Evolutionary conservation across 1,284 basidiomycete species (phyloP), one percentile per base, ranked within the genome.

Genomic region (Gomphus bonarii): DNA sequence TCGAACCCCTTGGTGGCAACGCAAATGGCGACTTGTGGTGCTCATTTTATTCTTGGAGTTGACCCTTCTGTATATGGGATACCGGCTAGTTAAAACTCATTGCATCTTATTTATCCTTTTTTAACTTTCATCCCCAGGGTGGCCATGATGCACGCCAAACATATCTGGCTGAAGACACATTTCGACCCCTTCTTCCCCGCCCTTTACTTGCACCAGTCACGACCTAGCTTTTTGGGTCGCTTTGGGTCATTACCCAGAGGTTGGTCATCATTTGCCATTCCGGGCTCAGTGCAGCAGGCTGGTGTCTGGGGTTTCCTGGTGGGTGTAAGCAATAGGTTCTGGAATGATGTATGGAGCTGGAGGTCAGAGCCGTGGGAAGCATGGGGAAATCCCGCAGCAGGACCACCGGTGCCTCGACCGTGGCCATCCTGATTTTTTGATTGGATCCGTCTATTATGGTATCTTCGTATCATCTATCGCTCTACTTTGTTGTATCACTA

Each of bases 171-270:
- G 7, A 47, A 35, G 30, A 58, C 57, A 11, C 43, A 58, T 33
- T 58, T 53, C 22, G 57, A 58, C 42, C 57, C 57, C 3, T 58
- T 58, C 30, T 58, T 52, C 30, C 57, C 57, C 48, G 57, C 57
- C 28, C 44, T 58, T 22, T 58, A 58, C 42, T 28, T 58, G 18
- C 50, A 58, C 40, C 38, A 52, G 43, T 31, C 38, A 20, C 57
- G 43, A 33, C 50, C 50, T 25, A 47, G 12, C 16, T 46, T 58
- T 35, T 42, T 58, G 31, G 47, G 40, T 42, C 57, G 50, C 28
- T 52, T 46, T 50, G 42, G 42, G 22, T 20, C 49, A 28, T 31
- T 58, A 22, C 57, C 57, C 8, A 9, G 36, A 30, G 43, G 44
- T 16, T 58, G 57, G 57, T 58, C 57, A 3, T 40, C 43, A 16